Evolutionary conservation across 164 flowering plant species (phyloP), one percentile per base, ranked within the genome.

Genomic region (Santalum album): DNA sequence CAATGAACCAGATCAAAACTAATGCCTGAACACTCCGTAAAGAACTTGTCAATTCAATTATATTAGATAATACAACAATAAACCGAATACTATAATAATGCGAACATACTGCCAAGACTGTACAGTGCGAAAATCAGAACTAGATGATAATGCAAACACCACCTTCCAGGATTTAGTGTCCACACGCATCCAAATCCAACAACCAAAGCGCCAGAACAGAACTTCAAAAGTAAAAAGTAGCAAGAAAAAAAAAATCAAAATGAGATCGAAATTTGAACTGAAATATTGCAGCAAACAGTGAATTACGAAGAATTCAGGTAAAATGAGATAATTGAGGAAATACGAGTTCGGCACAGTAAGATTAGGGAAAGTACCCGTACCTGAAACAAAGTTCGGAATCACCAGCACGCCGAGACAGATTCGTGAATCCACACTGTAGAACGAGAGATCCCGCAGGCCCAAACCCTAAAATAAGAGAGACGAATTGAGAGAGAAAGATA

Each of bases 401-500:
- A n/a, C 45, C 45, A 18, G 12, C n/a, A n/a, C n/a, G n/a, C n/a
- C 45, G 14, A 7, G 6, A 25, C 11, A 45, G 49, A 20, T 45
- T 45, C 49, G 25, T n/a, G 3, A 45, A 45, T 22, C 49, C 19
- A 24, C 49, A 6, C 14, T 45, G 15, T 22, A 45, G 25, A 43
- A n/a, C 9, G 25, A 20, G 24, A 2, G 49, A 45, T 45, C 49
- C 49, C 49, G 9, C 20, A 45, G 10, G 2, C 49, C 49, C 11
- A 9, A 45, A 1, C 2, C 14, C 24, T 2, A n/a, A n/a, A 1
- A 3, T 1, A 12, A 21, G 49, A 22, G 49, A 45, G 49, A n/a
- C n/a, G n/a, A n/a, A n/a, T n/a, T 20, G 49, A 45, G 49, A 45
- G 49, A 45, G 49, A 22, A 25, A 45, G 14, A 45, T 12, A 43